A percentile compares a stretch with the other conserved stretches of the same genome.
Evolutionary conservation across 2,329 filamentous ascomycete species (phyloP).

Genomic region (Aureobasidium namibiae): DNA sequence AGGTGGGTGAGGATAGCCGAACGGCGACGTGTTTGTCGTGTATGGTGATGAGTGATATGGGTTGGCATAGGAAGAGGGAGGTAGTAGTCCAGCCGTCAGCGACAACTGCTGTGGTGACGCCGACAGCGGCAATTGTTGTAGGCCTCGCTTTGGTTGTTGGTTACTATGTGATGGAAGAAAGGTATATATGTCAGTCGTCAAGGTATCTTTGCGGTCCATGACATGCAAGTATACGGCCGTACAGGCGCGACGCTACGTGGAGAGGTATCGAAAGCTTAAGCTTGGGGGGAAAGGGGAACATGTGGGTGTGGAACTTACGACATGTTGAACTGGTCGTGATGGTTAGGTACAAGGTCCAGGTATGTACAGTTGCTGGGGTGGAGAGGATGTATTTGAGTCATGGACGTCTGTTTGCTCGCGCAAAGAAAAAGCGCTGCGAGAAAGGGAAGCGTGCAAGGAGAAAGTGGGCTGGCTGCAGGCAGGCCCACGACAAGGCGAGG

Average conservation of each 20-base stretch:
- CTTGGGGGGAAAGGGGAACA: neutral
- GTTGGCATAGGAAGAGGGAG: conserved; percentile 12
- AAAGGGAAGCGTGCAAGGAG: neutral
- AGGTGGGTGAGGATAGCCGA: conserved; percentile 17
- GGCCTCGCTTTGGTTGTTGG: conserved; percentile 9
- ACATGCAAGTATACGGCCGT: neutral
- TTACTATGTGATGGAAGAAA: neutral
- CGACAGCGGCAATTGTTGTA: conserved; percentile 9
- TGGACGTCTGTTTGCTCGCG: conserved; percentile 11
- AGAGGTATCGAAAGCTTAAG: conserved; percentile 10
- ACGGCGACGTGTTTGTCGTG: conserved; percentile 29
- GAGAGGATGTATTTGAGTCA: conserved; percentile 14
- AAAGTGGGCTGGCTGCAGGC: conserved; percentile 12
- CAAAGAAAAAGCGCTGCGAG: conserved; percentile 8
- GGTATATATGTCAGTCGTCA: neutral
- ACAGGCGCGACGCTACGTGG: conserved; percentile 11
- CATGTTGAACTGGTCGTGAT: conserved; percentile 15
- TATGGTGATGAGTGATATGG: conserved; percentile 25
- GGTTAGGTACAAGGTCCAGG: conserved; percentile 10
- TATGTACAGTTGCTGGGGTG: conserved; percentile 12
- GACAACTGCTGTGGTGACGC: conserved; percentile 9
- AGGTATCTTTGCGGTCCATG: neutral
- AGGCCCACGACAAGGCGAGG: conserved; percentile 8
- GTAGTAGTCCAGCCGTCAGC: neutral
- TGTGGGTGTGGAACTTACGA: conserved; percentile 13